Base-by-base conservation (phyloP, 106 monocot species). In the Iris macrosiphon region DNA sequence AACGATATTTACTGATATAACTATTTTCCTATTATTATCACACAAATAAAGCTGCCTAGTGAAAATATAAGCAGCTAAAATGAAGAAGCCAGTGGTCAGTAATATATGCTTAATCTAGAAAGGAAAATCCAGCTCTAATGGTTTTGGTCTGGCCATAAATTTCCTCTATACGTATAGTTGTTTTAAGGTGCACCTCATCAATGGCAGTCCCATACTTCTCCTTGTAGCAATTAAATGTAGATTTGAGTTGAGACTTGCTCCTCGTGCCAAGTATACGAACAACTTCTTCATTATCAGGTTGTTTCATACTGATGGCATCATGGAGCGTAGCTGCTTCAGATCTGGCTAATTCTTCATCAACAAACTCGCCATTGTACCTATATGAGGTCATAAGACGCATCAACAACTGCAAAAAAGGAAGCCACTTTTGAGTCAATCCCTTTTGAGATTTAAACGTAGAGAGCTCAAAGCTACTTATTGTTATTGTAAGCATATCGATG, bases 191-290 rank as follows among this genome's bases (percentile, higher is more conserved):
- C 22, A 81, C 86, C 86, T 87, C 81, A 45, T 60, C 52, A 3
- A 87, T 54, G 44, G 58, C 40, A 44, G 54, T 78, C 34, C 86
- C 86, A 57, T 59, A 57, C n/a, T 31, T 49, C 59, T 60, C 47
- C 55, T 60, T 73, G 81, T 87, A 87, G 40, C 45, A 59, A 24
- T 60, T 29, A 45, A 87, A 78, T 11, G 78, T 81, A 21, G 57
- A 66, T 39, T 56, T 71, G 7, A 87, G 61, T 27, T 87, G 87
- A 10, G 66, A 33, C 28, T 81, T 81, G 87, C 62, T 87, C 63
- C 87, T 74, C 13, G 63, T 61, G 41, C 71, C 40, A 27, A 87
- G 54, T 30, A 87, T 72, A 27, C 74, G 81, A 12, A 68, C 16
- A 9, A 87, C 52, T 39, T 73, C 74, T n/a, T 71, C 60, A 23